Evolutionary conservation across 768 basidiomycete species (phyloP), one percentile per base, ranked within the genome.

Genomic region (Trametes sanguinea): DNA sequence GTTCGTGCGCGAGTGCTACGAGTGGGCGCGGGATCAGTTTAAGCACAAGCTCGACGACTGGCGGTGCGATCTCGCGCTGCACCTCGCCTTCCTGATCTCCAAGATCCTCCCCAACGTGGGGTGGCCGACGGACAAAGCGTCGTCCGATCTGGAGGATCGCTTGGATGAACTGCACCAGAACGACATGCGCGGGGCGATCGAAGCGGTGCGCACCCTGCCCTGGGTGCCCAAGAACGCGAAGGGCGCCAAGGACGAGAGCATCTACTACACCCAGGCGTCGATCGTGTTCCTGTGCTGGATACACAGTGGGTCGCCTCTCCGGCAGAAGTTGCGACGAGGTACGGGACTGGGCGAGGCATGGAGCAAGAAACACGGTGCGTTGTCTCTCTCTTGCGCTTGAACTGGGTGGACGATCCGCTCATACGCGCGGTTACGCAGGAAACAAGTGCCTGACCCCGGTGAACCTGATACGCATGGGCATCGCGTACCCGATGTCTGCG

Each of bases 241-340:
- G 51, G 51, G 6, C n/a, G 33, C 33, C 11, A 17, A 51, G 9
- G 51, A 7, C 2, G 33, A 51, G 30, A 35, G 33, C n/a, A 35
- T 51, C 8, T 51, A 51, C 51, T 37, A 29, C 17, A 32, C 51
- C 6, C 51, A 51, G 29, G 51, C 51, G 4, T 35, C 51, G 3
- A 32, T 51, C 35, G 51, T 51, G 13, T 51, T 51, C 33, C 51
- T 51, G 22, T 37, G 16, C 35, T 51, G 51, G 51, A 51, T 51
- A 16, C 51, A 51, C 33, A 17, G 29, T 6, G 29, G 29, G 13
- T 51, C 51, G 6, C 51, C 51, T 16, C 51, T 51, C 33, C 51
- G 35, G 7, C 35, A 10, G 6, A 17, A 51, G 33, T 10, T 51
- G 9, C 16, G 11, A 3, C 22, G 16, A 5, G 33, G 35, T 27